These are phyloP conservation scores for Astrephomene gubernaculifera DNA, from an alignment of 139 green algal genomes.

Conservation along the genomic window DNA sequence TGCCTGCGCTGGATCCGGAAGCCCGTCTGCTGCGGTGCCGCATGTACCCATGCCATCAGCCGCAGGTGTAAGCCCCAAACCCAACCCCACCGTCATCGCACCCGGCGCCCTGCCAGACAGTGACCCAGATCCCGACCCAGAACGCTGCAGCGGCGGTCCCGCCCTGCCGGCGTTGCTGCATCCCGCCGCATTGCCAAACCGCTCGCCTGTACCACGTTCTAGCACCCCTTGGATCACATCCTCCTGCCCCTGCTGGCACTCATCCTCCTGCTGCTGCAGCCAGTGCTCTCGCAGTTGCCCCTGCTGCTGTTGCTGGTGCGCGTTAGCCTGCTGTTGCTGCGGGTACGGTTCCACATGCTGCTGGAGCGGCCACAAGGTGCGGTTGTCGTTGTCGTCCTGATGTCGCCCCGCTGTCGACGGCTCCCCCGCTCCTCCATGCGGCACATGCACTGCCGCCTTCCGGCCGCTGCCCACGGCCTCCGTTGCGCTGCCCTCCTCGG, in stretches of 20 bases:
- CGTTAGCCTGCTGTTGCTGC: slow-evolving; percentile 9
- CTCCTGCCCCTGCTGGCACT: no score
- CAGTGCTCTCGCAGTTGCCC: no score
- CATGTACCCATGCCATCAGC: no score
- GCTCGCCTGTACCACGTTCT: neutral
- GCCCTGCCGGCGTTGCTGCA: neutral
- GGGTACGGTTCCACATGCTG: neutral
- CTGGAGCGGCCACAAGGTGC: neutral
- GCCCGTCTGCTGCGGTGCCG: no score
- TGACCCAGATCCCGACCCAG: no score
- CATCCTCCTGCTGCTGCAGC: no score
- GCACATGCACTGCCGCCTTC: neutral
- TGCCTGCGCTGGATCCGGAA: no score
- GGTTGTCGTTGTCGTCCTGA: neutral
- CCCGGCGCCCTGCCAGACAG: no score
- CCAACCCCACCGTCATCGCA: no score
- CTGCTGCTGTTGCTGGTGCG: no score
- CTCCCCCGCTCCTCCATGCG: neutral
- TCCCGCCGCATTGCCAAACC: neutral
- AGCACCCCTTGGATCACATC: no score
- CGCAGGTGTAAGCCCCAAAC: no score
- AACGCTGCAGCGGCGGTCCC: neutral
- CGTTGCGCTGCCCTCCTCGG: neutral
- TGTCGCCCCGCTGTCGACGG: neutral
- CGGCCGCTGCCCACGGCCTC: neutral